Percentiles rank a stretch among this genome's conserved stretches.
These are phyloP conservation scores for Fusarium luffae DNA, from an alignment of 2,329 filamentous ascomycete species.

Conservation along the genomic window DNA sequence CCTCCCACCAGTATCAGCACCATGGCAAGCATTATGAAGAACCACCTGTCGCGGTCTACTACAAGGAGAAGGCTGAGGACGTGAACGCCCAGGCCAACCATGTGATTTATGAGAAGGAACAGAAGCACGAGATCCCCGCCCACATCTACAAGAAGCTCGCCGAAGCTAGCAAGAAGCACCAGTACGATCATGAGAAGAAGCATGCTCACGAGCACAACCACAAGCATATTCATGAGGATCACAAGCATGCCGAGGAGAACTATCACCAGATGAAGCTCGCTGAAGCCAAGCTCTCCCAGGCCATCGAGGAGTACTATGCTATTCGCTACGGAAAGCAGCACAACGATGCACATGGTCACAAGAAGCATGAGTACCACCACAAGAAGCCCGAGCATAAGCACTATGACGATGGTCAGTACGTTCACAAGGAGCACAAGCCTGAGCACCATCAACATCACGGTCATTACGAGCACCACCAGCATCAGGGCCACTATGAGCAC, in stretches of 20 bases:
- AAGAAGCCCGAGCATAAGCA: neutral
- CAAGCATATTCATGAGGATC: neutral
- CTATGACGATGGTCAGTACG: neutral
- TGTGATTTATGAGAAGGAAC: constrained; percentile 8
- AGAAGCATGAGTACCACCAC: neutral
- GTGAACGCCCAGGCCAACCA: constrained; percentile 1
- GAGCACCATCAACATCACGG: too few relatives aligned
- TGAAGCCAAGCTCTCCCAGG: constrained; percentile 5
- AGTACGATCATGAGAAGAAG: constrained; percentile 1
- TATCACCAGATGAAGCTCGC: neutral
- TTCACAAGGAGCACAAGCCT: neutral
- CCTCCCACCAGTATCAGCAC: neutral
- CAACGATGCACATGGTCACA: neutral
- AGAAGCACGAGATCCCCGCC: constrained; percentile 1
- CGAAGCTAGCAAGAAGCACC: neutral
- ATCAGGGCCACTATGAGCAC: neutral
- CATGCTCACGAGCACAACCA: neutral
- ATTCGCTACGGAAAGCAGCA: neutral
- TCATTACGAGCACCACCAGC: too few relatives aligned
- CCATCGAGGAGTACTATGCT: constrained; percentile 7
- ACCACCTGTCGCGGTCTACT: neutral
- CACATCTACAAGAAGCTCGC: neutral
- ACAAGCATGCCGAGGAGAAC: neutral
- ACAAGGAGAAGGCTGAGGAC: constrained; percentile 13
- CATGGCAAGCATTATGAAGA: neutral